Conservation (phyloP, 176 grass and related monocot species). For the Eremochloa ophiuroides region DNA sequence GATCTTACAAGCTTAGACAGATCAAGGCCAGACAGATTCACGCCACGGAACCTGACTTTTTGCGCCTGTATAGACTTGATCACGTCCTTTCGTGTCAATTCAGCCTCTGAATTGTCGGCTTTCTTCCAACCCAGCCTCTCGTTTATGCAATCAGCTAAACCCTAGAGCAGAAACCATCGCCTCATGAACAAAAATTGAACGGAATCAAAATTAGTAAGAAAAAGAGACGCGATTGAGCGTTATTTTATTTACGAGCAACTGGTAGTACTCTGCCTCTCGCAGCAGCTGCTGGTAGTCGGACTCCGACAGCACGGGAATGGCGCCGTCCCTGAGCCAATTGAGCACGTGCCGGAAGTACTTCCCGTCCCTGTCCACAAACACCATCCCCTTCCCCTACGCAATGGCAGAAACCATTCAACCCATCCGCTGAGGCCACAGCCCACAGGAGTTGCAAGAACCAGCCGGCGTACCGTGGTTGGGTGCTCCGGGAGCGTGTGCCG, state of each 20-base stretch:
- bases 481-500: conserved; percentile 59
- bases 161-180: conserved; percentile 29
- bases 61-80: conserved; percentile 64
- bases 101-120: conserved; percentile 1
- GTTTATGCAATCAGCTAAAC: conserved; percentile 35
- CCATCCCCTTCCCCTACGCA: conserved; percentile 76
- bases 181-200: not conserved
- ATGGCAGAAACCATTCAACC: conserved; percentile 5
- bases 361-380: conserved; percentile 93
- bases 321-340: conserved; percentile 86
- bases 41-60: conserved; percentile 64
- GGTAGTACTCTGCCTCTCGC: conserved; percentile 89
- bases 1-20: conserved; percentile 83
- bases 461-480: conserved; percentile 38
- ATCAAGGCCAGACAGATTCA: conserved; percentile 86
- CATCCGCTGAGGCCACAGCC: not conserved
- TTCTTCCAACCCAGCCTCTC: conserved; percentile 32
- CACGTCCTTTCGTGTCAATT: conserved; percentile 49
- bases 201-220: not conserved
- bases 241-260: conserved; percentile 59
- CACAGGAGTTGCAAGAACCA: not conserved
- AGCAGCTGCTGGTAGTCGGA: conserved; percentile 66
- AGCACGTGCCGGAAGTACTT: conserved; percentile 88
- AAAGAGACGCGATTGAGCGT: not conserved
- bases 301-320: conserved; percentile 49